A percentile compares a stretch with the other conserved stretches of the same genome.
These are phyloP conservation scores for Capillidium rhysosporum DNA, from an alignment of 371 early-diverging fungal genomes.

Conservation along the genomic window DNA sequence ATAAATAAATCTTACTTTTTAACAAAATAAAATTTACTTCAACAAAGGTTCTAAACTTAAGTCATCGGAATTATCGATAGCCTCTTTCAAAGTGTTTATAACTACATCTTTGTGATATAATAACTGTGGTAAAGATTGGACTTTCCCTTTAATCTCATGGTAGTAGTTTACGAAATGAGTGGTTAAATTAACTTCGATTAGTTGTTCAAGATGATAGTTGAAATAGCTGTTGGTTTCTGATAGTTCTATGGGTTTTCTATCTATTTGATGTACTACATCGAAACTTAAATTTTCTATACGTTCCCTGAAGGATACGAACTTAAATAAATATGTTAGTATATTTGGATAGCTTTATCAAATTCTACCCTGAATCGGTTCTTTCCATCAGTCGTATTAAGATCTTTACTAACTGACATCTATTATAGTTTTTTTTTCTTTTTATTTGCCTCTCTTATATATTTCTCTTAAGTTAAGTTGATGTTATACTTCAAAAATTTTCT, in stretches of 20 bases:
- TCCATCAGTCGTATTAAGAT: constrained; percentile 2
- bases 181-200: constrained; percentile 77
- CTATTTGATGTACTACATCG: constrained; percentile 30
- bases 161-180: constrained; percentile 48
- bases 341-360: neutral
- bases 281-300: constrained; percentile 55
- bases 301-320: constrained; percentile 60
- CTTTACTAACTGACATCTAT: neutral
- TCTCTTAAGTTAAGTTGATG: too few relatives aligned
- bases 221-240: constrained; percentile 59
- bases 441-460: too few relatives aligned
- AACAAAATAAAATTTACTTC: constrained; percentile 23
- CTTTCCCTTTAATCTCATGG: constrained; percentile 33
- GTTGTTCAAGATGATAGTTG: constrained; percentile 45
- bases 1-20: neutral
- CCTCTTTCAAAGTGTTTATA: constrained; percentile 35
- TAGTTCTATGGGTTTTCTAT: neutral
- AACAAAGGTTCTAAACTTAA: constrained; percentile 39
- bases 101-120: constrained; percentile 73
- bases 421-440: too few relatives aligned
- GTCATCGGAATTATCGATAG: constrained; percentile 35
- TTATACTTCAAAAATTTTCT: too few relatives aligned
- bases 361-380: constrained; percentile 3
- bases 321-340: neutral
- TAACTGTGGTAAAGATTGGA: constrained; percentile 61